Percentiles rank a stretch among this genome's conserved stretches.
phyloP scores from a whole-genome alignment of 768 basidiomycete species.

The Mycena alexandri region DNA sequence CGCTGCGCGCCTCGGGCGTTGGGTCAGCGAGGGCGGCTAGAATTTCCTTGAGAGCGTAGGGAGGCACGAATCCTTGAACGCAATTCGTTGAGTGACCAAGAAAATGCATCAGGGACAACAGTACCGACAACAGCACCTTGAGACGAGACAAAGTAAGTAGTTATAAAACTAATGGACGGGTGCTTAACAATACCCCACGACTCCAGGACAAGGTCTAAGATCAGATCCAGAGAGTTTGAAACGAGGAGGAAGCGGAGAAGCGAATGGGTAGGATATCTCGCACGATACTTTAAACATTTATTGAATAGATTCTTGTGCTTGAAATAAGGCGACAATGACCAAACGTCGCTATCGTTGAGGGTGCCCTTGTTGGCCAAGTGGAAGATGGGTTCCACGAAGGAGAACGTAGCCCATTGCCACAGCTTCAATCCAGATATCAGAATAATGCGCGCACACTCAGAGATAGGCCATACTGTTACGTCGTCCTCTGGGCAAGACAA shows the following conservation, averaged over 20 bases:
- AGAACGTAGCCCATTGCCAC: slow-evolving; percentile 76
- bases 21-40: slow-evolving; percentile 61
- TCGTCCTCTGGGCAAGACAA: slow-evolving; percentile 75
- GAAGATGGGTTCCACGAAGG: slow-evolving; percentile 75
- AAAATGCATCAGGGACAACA: slow-evolving; percentile 5
- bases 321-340: slow-evolving; percentile 77
- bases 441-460: background rate
- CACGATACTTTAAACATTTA: slow-evolving; percentile 69
- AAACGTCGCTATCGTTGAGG: slow-evolving; percentile 65
- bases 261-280: slow-evolving; percentile 67
- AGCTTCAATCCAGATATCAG: slow-evolving; percentile 44
- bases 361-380: slow-evolving; percentile 64
- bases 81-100: slow-evolving; percentile 7
- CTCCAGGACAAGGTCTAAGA: slow-evolving; percentile 69
- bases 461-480: slow-evolving; percentile 49
- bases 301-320: slow-evolving; percentile 75
- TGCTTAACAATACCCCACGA: slow-evolving; percentile 68
- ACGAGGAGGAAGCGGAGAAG: slow-evolving; percentile 72
- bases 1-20: slow-evolving; percentile 54
- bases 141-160: slow-evolving; percentile 41
- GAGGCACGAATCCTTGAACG: slow-evolving; percentile 69
- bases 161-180: slow-evolving; percentile 41
- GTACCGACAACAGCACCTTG: slow-evolving; percentile 35
- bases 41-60: slow-evolving; percentile 75
- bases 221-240: slow-evolving; percentile 78